Conservation (phyloP, 306 rosid species). For the Corylus heterophylla region DNA sequence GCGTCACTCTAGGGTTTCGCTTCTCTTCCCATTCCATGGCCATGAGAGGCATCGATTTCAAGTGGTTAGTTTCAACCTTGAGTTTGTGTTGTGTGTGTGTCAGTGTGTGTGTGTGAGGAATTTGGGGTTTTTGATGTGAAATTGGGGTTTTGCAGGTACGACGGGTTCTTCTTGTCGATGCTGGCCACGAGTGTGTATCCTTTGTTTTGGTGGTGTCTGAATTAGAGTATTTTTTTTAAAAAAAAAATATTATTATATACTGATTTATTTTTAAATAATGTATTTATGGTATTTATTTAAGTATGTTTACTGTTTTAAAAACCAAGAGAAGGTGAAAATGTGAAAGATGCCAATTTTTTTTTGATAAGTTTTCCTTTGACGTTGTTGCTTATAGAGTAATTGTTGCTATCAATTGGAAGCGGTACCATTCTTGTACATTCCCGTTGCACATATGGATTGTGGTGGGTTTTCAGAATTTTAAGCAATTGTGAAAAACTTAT, state of each 20-base stretch:
- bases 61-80: slow-evolving; percentile 54
- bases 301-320: background rate
- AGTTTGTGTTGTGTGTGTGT: background rate
- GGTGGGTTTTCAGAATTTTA: slow-evolving; percentile 50
- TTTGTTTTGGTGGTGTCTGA: slow-evolving; percentile 30
- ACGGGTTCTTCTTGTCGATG: slow-evolving; percentile 97
- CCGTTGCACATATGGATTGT: slow-evolving; percentile 98
- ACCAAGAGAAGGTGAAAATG: background rate
- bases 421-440: slow-evolving; percentile 72
- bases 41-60: slow-evolving; percentile 91
- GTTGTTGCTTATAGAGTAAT: slow-evolving; percentile 54
- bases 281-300: background rate
- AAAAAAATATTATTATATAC: background rate
- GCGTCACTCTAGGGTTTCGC: slow-evolving; percentile 42
- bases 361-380: slow-evolving; percentile 40
- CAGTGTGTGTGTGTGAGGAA: background rate
- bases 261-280: background rate
- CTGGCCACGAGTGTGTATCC: slow-evolving; percentile 99
- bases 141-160: slow-evolving; percentile 65
- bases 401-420: slow-evolving; percentile 86
- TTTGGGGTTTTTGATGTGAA: slow-evolving; percentile 6
- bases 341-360: background rate
- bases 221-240: background rate
- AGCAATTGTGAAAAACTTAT: background rate
- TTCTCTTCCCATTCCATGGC: slow-evolving; percentile 53